Base-by-base conservation (phyloP, 2,329 filamentous ascomycete species). In the Curvularia sp. region DNA sequence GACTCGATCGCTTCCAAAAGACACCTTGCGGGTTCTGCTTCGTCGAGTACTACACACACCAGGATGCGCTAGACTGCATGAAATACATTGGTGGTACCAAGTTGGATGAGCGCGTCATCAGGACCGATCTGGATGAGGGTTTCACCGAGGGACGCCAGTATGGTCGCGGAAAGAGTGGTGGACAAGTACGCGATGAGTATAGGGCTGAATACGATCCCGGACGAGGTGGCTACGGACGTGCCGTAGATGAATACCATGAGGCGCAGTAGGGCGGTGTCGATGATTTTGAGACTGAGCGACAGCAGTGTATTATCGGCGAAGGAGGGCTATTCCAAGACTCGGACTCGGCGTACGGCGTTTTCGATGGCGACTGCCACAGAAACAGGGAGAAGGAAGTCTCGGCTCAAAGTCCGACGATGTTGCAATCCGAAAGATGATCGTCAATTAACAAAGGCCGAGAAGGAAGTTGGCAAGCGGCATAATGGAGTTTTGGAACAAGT, bases 11-110 rank as follows among this genome's bases (percentile, higher is more conserved):
- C 57, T 97, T 95, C 83, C 91, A 90, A 79, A 99, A 99, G 82
- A 99, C 95, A 0, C 95, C 95, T 1, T 99, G 95, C 79, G 95
- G 95, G 39, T 99, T 99, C 84, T 99, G 95, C 83, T 99, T 99
- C 75, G 95, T 99, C 73, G 95, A 99, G 80, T 99, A 99, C 81
- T 98, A 97, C 82, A 97, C 89, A 28, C 95, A 98, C 78, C 90
- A 97, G 75, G 95, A 99, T 78, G 95, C 95, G 8, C 85, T 99
- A 49, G 95, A 99, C 77, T 98, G 94, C 80, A 89, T 99, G 88
- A 99, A 98, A 80, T 99, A 98, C 77, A 89, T 99, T 72, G 95
- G 95, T 55, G 95, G 95, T 57, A 99, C 95, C 34, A 99, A 99
- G 82, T 86, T 99, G 45, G 95, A 99, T 78, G 95, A 99, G 83